A percentile compares a stretch with the other conserved stretches of the same genome.
These are phyloP conservation scores for carrot (Daucus carota) DNA, from an alignment of 129 eudicot species.

Conservation along the genomic window DH1_v3.0 NC_030385.2:31718501-31719000, in stretches of 20 bases:
- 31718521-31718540: conserved; percentile 22
- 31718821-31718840: background rate
- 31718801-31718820: background rate
- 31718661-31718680: conserved; percentile 12
- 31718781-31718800: background rate
- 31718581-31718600: conserved; percentile 14
- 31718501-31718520: conserved; percentile 10
- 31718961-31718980: no score
- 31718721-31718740: background rate
- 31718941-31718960: no score
- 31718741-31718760: background rate
- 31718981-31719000: no score
- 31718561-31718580: conserved; percentile 20
- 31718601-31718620: conserved; percentile 13
- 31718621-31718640: conserved; percentile 3
- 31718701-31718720: background rate
- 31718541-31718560: conserved; percentile 20
- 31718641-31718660: conserved; percentile 6
- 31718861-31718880: background rate
- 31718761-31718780: background rate
- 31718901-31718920: no score
- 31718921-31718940: no score
- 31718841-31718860: background rate
- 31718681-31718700: background rate
- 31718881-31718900: no score